Conservation (phyloP, 2,329 filamentous ascomycete species). For the Lachnellula hyalina region DNA sequence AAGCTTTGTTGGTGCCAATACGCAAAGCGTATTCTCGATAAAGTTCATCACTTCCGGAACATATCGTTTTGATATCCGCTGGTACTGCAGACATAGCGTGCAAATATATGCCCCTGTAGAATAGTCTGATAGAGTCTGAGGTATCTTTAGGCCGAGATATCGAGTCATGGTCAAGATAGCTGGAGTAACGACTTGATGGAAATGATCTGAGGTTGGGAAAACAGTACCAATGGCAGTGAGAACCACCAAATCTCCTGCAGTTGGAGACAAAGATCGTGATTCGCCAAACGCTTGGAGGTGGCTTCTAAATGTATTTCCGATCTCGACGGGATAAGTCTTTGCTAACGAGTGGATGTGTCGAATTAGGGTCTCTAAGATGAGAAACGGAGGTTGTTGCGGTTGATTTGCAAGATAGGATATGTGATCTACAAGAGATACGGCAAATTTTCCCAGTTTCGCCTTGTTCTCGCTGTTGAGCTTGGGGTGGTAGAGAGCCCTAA, state of each 20-base stretch:
- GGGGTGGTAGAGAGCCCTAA: constrained; percentile 87
- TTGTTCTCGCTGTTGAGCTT: constrained; percentile 84
- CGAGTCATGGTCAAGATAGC: constrained; percentile 79
- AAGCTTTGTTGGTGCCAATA: constrained; percentile 54
- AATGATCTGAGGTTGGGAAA: constrained; percentile 95
- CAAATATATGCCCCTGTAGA: constrained; percentile 73
- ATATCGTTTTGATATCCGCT: constrained; percentile 77
- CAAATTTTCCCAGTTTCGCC: constrained; percentile 66
- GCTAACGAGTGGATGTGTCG: constrained; percentile 91
- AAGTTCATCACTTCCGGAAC: constrained; percentile 86
- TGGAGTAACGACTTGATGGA: constrained; percentile 90
- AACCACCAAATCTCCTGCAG: constrained; percentile 70
- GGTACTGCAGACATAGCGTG: constrained; percentile 76
- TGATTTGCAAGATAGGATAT: constrained; percentile 45
- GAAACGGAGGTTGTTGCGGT: constrained; percentile 49
- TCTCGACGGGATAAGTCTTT: constrained; percentile 74
- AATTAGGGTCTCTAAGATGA: constrained; percentile 70
- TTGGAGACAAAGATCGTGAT: constrained; percentile 46
- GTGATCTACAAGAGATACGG: constrained; percentile 59
- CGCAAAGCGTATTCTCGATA: constrained; percentile 65
- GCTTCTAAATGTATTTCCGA: constrained; percentile 71
- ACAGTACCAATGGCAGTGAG: constrained; percentile 77
- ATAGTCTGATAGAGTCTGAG: constrained; percentile 60
- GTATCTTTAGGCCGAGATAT: constrained; percentile 74
- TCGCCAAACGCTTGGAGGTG: constrained; percentile 56